phyloP scores from a whole-genome alignment of 2,329 filamentous ascomycete species.

The Neonectria faginata region DNA sequence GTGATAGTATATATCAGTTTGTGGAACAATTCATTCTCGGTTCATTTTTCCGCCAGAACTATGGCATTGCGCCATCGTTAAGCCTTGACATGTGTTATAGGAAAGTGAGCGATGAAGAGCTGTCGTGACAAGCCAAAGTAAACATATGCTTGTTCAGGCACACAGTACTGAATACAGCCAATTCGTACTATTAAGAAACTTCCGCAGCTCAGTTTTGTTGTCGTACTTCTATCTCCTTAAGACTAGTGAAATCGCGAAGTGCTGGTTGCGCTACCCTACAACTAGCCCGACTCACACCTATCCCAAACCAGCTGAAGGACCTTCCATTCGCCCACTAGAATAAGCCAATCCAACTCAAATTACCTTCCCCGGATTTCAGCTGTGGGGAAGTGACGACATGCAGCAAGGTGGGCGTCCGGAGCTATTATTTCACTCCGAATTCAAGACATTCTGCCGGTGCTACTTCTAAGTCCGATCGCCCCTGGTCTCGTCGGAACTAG shows the following conservation, averaged over 20 bases:
- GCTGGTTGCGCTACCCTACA: background rate
- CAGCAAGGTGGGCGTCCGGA: slow-evolving; percentile 3
- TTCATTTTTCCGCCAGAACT: no score
- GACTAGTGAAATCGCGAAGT: background rate
- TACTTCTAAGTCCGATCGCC: slow-evolving; percentile 16
- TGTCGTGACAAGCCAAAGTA: no score
- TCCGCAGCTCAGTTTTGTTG: no score
- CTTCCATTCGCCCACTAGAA: slow-evolving; percentile 1
- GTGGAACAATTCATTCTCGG: no score
- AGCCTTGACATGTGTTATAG: no score
- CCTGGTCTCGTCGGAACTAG: slow-evolving; percentile 14
- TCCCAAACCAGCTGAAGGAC: background rate
- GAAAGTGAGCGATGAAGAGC: no score
- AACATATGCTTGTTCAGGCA: background rate
- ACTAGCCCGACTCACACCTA: background rate
- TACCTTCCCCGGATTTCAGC: slow-evolving; percentile 2
- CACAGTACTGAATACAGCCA: background rate
- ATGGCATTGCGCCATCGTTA: no score
- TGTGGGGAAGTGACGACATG: slow-evolving; percentile 6
- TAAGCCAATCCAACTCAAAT: background rate
- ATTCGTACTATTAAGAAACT: background rate
- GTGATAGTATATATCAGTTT: no score
- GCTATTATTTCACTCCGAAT: slow-evolving; percentile 18
- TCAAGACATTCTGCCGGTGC: slow-evolving; percentile 8
- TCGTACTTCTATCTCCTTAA: background rate